Evolutionary conservation across 306 rosid genomes (phyloP).

Genomic region (Acacia melanoxylon): DNA sequence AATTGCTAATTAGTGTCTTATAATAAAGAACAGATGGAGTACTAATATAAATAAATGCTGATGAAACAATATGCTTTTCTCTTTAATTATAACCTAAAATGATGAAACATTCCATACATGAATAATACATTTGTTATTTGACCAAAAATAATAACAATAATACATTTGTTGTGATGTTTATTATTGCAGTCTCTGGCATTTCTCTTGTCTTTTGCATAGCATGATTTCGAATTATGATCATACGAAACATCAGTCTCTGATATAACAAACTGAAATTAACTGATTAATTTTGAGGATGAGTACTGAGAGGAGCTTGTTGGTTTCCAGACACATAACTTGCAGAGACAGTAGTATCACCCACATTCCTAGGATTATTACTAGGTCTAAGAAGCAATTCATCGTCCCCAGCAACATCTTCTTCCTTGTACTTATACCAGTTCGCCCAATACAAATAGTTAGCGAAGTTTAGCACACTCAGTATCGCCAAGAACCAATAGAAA

Average conservation of each 20-base stretch:
- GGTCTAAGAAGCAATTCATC: constrained; percentile 16
- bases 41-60: neutral
- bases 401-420: constrained; percentile 25
- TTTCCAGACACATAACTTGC: neutral
- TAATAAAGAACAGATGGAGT: too few relatives aligned
- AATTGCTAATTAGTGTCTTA: too few relatives aligned
- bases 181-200: neutral
- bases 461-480: constrained; percentile 52
- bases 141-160: neutral
- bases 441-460: constrained; percentile 46
- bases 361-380: neutral
- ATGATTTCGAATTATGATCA: too few relatives aligned
- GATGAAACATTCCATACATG: neutral
- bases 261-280: too few relatives aligned
- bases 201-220: neutral
- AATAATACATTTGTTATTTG: neutral
- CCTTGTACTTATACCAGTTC: constrained; percentile 56
- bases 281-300: neutral
- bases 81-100: neutral
- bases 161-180: neutral
- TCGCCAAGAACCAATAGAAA: constrained; percentile 56
- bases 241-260: too few relatives aligned
- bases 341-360: constrained; percentile 18
- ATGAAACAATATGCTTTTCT: neutral
- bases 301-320: neutral